Percentiles rank a stretch among this genome's conserved stretches.
phyloP scores from a whole-genome alignment of 495 filamentous ascomycete species.

The Xylaria intraflava region DNA sequence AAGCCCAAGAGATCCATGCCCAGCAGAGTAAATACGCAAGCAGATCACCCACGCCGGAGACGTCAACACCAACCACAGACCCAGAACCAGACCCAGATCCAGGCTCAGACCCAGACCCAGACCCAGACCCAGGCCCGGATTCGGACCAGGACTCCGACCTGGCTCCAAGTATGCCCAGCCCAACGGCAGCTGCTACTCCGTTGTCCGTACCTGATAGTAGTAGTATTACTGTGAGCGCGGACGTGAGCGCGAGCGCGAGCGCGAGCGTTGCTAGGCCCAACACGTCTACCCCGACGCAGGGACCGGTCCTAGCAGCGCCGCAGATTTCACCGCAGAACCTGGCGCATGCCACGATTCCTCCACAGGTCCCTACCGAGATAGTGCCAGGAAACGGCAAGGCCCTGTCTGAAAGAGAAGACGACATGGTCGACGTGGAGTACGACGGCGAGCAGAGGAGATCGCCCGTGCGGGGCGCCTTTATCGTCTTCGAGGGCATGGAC shows the following conservation, averaged over 20 bases:
- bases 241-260: conserved; percentile 2
- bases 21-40: conserved; percentile 1
- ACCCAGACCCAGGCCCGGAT: neutral
- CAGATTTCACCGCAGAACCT: conserved; percentile 17
- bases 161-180: neutral
- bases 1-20: conserved; percentile 8
- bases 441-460: conserved; percentile 12
- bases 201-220: neutral
- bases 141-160: neutral
- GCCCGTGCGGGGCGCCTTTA: conserved; percentile 60
- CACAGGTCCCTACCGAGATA: conserved; percentile 4
- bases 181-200: neutral
- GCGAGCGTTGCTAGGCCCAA: neutral
- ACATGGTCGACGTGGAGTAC: conserved; percentile 18
- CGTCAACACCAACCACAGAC: conserved; percentile 2
- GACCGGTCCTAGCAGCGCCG: conserved; percentile 18
- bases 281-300: neutral
- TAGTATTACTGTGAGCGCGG: conserved; percentile 1
- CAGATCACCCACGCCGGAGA: conserved; percentile 6
- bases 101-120: neutral
- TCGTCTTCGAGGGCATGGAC: conserved; percentile 91
- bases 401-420: neutral
- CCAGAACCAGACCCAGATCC: conserved; percentile 4
- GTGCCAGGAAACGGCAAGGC: neutral
- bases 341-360: conserved; percentile 17